These are phyloP conservation scores for Globisporangium uncinulatum DNA, from an alignment of 352 stramenopile genomes.

Conservation along the genomic window DNA sequence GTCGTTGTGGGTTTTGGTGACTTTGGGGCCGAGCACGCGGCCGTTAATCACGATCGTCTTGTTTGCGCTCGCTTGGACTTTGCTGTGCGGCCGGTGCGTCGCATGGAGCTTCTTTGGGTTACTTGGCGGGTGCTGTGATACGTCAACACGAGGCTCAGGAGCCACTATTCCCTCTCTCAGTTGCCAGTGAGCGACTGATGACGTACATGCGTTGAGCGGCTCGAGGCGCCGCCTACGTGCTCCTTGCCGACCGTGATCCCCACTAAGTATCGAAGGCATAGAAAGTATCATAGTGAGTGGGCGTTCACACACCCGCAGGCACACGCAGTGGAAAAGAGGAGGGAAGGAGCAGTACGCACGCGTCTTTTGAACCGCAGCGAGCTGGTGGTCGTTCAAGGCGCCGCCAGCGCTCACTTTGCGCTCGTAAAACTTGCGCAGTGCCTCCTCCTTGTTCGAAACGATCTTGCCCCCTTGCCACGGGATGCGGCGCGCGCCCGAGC, in stretches of 20 bases:
- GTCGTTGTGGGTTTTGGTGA: slow-evolving; percentile 15
- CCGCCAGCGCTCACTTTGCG: slow-evolving; percentile 53
- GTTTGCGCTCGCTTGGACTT: slow-evolving; percentile 26
- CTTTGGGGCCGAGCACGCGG: slow-evolving; percentile 51
- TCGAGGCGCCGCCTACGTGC: slow-evolving; percentile 7
- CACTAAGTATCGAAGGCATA: slow-evolving; percentile 7
- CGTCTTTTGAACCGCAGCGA: slow-evolving; percentile 35
- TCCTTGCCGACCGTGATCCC: slow-evolving; percentile 16
- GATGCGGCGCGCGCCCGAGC: slow-evolving; percentile 29
- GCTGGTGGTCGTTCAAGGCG: slow-evolving; percentile 41
- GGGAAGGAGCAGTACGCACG: slow-evolving; percentile 20
- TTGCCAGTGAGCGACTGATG: neutral
- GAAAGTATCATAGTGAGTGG: neutral
- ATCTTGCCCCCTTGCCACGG: slow-evolving; percentile 80
- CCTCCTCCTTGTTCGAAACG: slow-evolving; percentile 80
- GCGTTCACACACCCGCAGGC: neutral
- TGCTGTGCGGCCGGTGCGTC: slow-evolving; percentile 38
- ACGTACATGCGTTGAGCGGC: neutral
- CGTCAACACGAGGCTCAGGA: neutral
- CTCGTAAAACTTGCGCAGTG: slow-evolving; percentile 81
- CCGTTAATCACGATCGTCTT: slow-evolving; percentile 55
- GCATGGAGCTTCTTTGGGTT: slow-evolving; percentile 46
- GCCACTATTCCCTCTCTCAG: neutral
- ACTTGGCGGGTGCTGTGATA: slow-evolving; percentile 5
- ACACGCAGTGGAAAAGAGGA: neutral